Conservation (phyloP, 352 stramenopile genomes). For the Peronospora destructor region DNA sequence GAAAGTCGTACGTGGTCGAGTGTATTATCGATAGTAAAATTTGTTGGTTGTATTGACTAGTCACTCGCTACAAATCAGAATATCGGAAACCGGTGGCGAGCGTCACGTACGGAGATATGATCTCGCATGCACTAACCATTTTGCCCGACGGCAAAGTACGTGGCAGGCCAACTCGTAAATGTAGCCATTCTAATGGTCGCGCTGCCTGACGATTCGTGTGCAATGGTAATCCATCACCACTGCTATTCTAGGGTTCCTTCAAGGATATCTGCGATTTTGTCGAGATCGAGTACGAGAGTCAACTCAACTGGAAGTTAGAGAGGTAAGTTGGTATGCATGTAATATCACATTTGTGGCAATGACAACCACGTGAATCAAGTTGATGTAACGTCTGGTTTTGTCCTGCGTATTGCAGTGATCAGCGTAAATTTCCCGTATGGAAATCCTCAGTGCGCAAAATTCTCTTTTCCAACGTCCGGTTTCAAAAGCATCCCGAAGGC, state of each 20-base stretch:
- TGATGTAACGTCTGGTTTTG: conserved; percentile 8
- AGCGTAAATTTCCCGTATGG: conserved; percentile 84
- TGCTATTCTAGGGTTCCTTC: conserved; percentile 54
- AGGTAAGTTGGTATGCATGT: conserved; percentile 27
- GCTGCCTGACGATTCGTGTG: conserved; percentile 5
- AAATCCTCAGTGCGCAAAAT: conserved; percentile 88
- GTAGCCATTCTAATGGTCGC: conserved; percentile 14
- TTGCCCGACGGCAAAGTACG: conserved; percentile 60
- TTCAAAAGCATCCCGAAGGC: conserved; percentile 63
- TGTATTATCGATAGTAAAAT: neutral
- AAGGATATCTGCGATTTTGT: conserved; percentile 88
- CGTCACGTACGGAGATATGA: conserved; percentile 87
- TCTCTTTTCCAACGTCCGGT: conserved; percentile 81
- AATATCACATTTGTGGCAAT: neutral
- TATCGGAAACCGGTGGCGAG: conserved; percentile 75
- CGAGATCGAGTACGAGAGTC: conserved; percentile 75
- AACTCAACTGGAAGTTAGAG: conserved; percentile 89
- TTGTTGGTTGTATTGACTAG: neutral
- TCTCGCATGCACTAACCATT: conserved; percentile 67
- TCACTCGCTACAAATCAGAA: conserved; percentile 26
- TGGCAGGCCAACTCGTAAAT: conserved; percentile 5
- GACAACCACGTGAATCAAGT: neutral
- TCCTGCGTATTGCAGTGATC: conserved; percentile 40
- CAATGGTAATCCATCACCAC: neutral
- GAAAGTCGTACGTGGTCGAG: conserved; percentile 52